Evolutionary conservation across 2,329 filamentous ascomycete species (phyloP), one percentile per base, ranked within the genome.

Genomic region (Paraconiothyrium brasiliense): DNA sequence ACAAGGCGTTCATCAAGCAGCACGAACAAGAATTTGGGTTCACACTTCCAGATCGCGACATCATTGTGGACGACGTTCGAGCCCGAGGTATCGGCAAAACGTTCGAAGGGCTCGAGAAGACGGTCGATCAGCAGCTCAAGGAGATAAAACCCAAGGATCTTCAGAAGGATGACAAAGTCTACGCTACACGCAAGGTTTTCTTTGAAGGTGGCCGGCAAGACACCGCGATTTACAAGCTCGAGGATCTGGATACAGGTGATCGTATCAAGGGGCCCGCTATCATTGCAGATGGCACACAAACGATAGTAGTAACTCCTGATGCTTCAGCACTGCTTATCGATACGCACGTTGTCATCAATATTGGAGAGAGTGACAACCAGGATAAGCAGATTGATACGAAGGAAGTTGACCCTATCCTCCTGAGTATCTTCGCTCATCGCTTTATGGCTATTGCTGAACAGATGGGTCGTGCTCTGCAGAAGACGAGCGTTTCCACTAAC

Each of bases 1-100:
- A 90, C 2, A 87, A 89, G 67, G 93, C 92, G 0, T 97, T 98
- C 71, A 84, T 96, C 35, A 88, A 89, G 69, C 92, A 97, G 69
- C 94, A 97, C 74, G 89, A 93, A 56, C 93, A 95, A 73, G 94
- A 97, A 74, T 97, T 97, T 73, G 93, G 93, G 0, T 97, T 97
- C 73, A 96, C 92, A 0, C 83, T 97, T 2, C 88, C 89, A 27
- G 92, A 96, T 61, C 85, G 93, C 58, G 92, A 97, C 68, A 92
- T 97, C 57, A 93, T 97, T 49, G 85, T 97, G 8, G 94, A 97
- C 65, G 94, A 97, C 76, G 91, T 97, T 3, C 89, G 94, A 44
- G 92, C 94, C 5, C 86, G 94, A 59, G 93, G 93, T 14, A 96
- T 97, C 64, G 94, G 92, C 50, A 96, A 93, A 83, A 94, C 92